phyloP scores from a whole-genome alignment of 805 yeast genomes.

The Teunomyces stri region DNA sequence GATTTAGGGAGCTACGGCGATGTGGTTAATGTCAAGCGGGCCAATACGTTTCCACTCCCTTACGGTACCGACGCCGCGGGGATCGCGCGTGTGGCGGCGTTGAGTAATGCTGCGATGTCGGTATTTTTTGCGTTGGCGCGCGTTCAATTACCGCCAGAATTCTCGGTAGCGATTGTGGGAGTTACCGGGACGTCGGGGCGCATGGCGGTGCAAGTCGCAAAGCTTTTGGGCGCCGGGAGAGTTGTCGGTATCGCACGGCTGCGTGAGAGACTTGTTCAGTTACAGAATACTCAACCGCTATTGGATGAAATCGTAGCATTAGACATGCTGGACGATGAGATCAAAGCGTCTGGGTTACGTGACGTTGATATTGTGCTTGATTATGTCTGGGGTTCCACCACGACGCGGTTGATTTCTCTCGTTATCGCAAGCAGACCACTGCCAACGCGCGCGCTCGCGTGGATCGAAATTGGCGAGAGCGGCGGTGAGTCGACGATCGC shows the following conservation, averaged over 20 bases:
- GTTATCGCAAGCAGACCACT: background rate
- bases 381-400: conserved; percentile 8
- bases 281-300: conserved; percentile 5
- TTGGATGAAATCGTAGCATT: conserved; percentile 6
- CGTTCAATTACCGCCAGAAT: conserved; percentile 5
- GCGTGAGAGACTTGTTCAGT: conserved; percentile 1
- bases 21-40: conserved; percentile 8
- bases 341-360: background rate
- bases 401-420: background rate
- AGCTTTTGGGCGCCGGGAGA: conserved; percentile 6
- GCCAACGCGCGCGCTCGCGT: conserved; percentile 5
- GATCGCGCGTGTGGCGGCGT: conserved; percentile 10
- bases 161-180: conserved; percentile 10
- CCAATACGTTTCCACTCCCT: conserved; percentile 5
- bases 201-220: conserved; percentile 9
- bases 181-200: conserved; percentile 11
- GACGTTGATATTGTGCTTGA: conserved; percentile 12
- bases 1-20: conserved; percentile 8
- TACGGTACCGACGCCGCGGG: conserved; percentile 4
- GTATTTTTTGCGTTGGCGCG: conserved; percentile 8
- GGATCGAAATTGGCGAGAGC: conserved; percentile 10
- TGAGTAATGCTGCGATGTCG: conserved; percentile 10
- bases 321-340: background rate
- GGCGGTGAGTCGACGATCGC: conserved; percentile 7
- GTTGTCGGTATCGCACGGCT: conserved; percentile 10